Conservation (phyloP, 352 stramenopile species). For the Globisporangium abappressorium region DNA sequence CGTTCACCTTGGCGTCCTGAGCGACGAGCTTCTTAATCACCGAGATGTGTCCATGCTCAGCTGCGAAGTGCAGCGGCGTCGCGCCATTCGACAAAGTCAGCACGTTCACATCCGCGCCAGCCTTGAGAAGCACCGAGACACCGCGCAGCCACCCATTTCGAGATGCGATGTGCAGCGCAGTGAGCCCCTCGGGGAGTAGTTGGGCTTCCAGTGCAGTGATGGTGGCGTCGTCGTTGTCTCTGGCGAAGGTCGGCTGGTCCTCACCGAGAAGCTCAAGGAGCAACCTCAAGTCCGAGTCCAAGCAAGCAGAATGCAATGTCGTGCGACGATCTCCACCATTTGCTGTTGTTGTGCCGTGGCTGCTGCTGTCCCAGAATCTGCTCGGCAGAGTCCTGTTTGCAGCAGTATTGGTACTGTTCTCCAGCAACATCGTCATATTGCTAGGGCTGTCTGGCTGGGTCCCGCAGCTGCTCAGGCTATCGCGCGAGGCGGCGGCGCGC, state of each 20-base stretch:
- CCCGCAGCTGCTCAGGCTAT: slow-evolving; percentile 10
- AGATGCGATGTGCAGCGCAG: slow-evolving; percentile 28
- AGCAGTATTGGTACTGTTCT: not conserved
- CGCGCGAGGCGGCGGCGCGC: not conserved
- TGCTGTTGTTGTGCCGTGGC: not conserved
- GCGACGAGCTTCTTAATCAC: slow-evolving; percentile 25
- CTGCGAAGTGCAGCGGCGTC: slow-evolving; percentile 29
- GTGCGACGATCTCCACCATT: not conserved
- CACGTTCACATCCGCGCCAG: slow-evolving; percentile 25
- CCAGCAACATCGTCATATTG: not conserved
- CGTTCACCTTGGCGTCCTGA: slow-evolving; percentile 25
- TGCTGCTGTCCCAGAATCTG: not conserved
- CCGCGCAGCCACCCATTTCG: slow-evolving; percentile 26
- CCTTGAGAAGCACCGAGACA: slow-evolving; percentile 23
- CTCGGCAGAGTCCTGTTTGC: not conserved
- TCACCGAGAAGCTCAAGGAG: slow-evolving; percentile 6
- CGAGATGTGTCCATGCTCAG: slow-evolving; percentile 23
- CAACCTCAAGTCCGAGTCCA: slow-evolving; percentile 4
- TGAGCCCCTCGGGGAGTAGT: slow-evolving; percentile 19
- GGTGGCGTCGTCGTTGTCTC: not conserved
- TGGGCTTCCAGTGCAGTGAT: slow-evolving; percentile 4
- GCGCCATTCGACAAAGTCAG: not conserved
- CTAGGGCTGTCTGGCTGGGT: slow-evolving; percentile 15
- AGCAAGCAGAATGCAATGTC: slow-evolving; percentile 11
- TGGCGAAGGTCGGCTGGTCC: not conserved